Conservation (phyloP, 179 eudicot genomes). For the Silene vulgaris region DNA sequence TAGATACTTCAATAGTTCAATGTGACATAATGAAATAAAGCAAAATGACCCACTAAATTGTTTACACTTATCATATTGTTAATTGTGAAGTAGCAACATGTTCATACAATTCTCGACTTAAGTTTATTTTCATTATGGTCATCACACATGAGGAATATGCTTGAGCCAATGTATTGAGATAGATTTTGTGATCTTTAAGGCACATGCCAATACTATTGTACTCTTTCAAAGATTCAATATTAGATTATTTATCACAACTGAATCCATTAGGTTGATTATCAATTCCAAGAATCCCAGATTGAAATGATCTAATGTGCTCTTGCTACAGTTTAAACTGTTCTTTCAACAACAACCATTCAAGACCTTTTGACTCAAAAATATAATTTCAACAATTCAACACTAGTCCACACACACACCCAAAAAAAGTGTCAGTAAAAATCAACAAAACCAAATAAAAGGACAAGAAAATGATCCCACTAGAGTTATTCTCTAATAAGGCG, state of each 20-base stretch:
- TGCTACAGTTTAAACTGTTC: not conserved
- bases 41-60: not conserved
- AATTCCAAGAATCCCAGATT: not conserved
- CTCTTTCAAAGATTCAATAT: not conserved
- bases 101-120: not conserved
- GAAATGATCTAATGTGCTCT: constrained; percentile 1
- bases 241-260: not conserved
- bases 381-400: not conserved
- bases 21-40: not conserved
- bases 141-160: too few species aligned
- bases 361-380: not conserved
- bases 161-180: too few species aligned
- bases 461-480: too few species aligned
- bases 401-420: not conserved
- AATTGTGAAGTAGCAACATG: not conserved
- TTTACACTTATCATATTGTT: not conserved
- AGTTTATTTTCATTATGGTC: too few species aligned
- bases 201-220: not conserved
- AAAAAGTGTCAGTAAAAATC: too few species aligned
- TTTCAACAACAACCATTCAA: not conserved
- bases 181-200: not conserved
- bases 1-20: not conserved
- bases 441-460: too few species aligned
- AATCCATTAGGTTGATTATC: not conserved
- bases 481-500: too few species aligned